Evolutionary conservation across 768 basidiomycete genomes (phyloP).

Genomic region (Jaapia argillacea): DNA sequence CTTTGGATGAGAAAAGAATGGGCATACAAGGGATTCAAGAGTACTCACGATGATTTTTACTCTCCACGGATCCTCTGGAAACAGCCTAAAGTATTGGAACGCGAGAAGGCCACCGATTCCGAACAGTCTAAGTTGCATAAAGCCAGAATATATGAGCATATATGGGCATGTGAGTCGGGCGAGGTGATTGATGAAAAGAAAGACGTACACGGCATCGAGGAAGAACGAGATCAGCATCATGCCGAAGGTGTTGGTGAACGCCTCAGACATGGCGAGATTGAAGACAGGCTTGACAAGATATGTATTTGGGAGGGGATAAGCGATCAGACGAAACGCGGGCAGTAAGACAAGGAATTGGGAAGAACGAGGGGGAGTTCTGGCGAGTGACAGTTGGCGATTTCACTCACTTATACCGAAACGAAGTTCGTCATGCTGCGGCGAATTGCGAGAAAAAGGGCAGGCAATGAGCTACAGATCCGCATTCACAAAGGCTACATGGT

Average conservation of each 20-base stretch:
- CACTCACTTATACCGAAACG: too few species aligned
- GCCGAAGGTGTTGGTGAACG: not conserved
- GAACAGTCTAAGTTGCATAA: not conserved
- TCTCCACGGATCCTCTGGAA: not conserved
- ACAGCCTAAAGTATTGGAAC: not conserved
- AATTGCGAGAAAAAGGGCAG: too few species aligned
- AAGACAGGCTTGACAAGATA: too few species aligned
- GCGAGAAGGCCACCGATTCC: not conserved
- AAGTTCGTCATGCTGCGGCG: too few species aligned
- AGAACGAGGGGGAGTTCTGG: too few species aligned
- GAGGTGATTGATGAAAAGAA: not conserved
- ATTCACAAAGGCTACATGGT: too few species aligned
- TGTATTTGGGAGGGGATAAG: too few species aligned
- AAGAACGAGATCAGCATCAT: not conserved
- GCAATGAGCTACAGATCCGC: too few species aligned
- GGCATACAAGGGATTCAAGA: not conserved
- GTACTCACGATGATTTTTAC: not conserved
- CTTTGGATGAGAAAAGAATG: not conserved
- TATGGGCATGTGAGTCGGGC: too few species aligned
- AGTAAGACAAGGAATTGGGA: too few species aligned
- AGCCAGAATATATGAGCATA: not conserved
- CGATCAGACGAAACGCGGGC: too few species aligned
- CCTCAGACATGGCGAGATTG: not conserved
- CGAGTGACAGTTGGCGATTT: too few species aligned
- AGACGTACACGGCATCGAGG: not conserved